These are phyloP conservation scores for Penicillium taxi DNA, from an alignment of 495 filamentous ascomycete species.

Conservation along the genomic window DNA sequence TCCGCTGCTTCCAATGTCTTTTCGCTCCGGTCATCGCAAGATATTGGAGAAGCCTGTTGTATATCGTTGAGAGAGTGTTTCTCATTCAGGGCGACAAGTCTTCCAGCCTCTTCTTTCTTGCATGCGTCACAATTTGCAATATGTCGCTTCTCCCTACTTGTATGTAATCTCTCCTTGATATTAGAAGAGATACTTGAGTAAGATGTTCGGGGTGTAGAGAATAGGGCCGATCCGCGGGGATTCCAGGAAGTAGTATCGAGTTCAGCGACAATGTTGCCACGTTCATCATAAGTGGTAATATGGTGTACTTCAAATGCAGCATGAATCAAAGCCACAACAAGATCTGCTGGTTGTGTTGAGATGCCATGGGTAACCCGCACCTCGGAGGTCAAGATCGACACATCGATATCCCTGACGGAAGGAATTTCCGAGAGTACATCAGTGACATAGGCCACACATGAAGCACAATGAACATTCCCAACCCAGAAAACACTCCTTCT, in stretches of 20 bases:
- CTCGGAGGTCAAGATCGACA: conserved; percentile 39
- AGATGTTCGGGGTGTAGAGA: conserved; percentile 17
- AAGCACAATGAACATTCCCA: conserved; percentile 46
- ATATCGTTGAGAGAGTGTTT: conserved; percentile 7
- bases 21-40: no score
- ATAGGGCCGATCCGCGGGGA: conserved; percentile 18
- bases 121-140: conserved; percentile 46
- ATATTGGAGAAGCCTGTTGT: background rate
- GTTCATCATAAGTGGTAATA: conserved; percentile 33
- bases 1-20: conserved; percentile 1
- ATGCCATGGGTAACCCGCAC: conserved; percentile 34
- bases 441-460: conserved; percentile 44
- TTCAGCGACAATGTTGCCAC: conserved; percentile 23
- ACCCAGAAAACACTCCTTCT: conserved; percentile 36
- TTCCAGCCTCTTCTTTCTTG: conserved; percentile 26
- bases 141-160: conserved; percentile 22
- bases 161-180: conserved; percentile 17
- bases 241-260: conserved; percentile 28
- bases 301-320: conserved; percentile 45
- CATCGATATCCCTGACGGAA: conserved; percentile 31
- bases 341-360: conserved; percentile 19
- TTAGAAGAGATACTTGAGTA: conserved; percentile 20
- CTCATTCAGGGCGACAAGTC: conserved; percentile 2
- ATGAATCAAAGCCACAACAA: conserved; percentile 37
- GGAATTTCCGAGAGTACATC: conserved; percentile 31